Evolutionary conservation across 2,329 filamentous ascomycete species (phyloP), one percentile per base, ranked within the genome.

Genomic region (Ascochyta koolunga): DNA sequence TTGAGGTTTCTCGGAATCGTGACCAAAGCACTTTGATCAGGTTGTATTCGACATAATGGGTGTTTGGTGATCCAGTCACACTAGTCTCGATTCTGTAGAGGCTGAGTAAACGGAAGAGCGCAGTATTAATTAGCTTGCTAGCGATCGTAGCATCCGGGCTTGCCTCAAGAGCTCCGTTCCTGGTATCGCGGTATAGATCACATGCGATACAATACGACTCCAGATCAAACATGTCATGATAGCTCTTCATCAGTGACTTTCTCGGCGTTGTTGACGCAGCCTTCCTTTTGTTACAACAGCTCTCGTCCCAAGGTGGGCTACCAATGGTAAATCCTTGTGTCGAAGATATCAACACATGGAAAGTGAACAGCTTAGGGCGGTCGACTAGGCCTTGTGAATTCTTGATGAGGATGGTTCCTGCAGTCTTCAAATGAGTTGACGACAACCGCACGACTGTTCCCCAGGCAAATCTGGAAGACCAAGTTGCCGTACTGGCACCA

Each of bases 41-140:
- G 59, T 86, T 86, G 61, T 86, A 86, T 5, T 86, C 83, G 4
- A 86, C 80, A 56, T 86, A 86, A 63, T 86, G 83, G 0, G 83
- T 86, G 58, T 85, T 86, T 0, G 83, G 84, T 0, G 83, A 83
- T 37, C 79, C 71, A 0, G 67, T 62, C 44, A 79, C 73, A 60
- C 76, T 78, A 21, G 82, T 76, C 27, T 82, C 76, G 48, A 83
- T 79, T 58, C 74, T 77, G 68, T 81, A 84, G 8, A 76, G 75
- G 3, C 76, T 73, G n/a, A 83, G 58, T 1, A 83, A 68, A 3
- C 82, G 76, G 6, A 83, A 68, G 0, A 84, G 69, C 3, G 81
- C 80, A 0, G 79, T 67, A 55, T 83, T 82, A 2, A 83, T 67
- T 2, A 83, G 73, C 3, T 80, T 70, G n/a, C 70, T 74, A 1